These are phyloP conservation scores for Ailanthus altissimus DNA, from an alignment of 345 rosid species.

Conservation along the genomic window DNA sequence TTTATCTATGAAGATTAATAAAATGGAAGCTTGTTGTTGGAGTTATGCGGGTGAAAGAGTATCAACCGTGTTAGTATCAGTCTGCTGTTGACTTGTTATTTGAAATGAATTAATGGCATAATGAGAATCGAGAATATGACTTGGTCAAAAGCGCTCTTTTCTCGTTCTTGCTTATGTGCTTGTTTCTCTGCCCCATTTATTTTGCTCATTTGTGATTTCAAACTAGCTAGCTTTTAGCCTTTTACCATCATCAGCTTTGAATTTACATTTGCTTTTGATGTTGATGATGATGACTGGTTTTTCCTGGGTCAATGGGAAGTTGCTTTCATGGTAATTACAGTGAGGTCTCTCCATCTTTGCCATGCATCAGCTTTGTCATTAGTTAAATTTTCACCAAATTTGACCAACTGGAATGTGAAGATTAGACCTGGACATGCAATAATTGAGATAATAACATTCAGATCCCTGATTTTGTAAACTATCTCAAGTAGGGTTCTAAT, in stretches of 20 bases:
- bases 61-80: constrained; percentile 28
- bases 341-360: neutral
- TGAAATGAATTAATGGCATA: neutral
- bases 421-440: neutral
- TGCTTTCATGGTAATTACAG: neutral
- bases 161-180: neutral
- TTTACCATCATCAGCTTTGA: neutral
- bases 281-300: neutral
- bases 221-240: neutral
- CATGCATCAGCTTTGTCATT: neutral
- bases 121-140: neutral
- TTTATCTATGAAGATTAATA: neutral
- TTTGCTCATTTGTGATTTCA: neutral
- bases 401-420: neutral
- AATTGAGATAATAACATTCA: no score
- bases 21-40: constrained; percentile 29
- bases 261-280: neutral
- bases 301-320: neutral
- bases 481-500: no score
- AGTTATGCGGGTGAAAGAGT: constrained; percentile 21
- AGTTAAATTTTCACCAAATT: neutral
- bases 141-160: constrained; percentile 6
- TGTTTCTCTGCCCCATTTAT: neutral
- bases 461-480: no score
- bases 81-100: constrained; percentile 20